Base-by-base conservation (phyloP, 345 rosid genomes). In the Pistacia atlantica region DNA sequence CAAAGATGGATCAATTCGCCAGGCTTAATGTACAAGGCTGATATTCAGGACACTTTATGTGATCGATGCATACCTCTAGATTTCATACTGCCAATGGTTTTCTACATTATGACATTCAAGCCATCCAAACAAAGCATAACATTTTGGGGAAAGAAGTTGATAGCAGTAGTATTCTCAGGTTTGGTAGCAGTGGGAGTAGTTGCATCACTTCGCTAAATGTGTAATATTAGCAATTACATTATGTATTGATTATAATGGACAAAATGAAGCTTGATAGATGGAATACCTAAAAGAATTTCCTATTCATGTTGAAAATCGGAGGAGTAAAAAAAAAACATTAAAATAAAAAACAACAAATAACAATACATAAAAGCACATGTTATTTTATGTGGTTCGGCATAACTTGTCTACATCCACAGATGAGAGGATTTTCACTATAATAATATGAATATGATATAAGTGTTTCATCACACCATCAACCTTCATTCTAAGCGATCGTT, bases 61-160 rank as follows among this genome's bases (percentile, higher is more conserved):
- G 25, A 55, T 64, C 11, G 85, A 8, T 79, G 49, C 71, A 75
- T 75, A 12, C 82, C 80, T 1, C 25, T 79, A 28, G 82, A 82
- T 11, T 75, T 82, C 59, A 18, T 81, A 14, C 55, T 73, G 25
- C 84, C 84, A 3, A 33, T 69, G 80, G 61, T 77, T 1, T 73
- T 81, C 67, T 73, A 77, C 63, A 81, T 73, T 64, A 57, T 81
- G 5, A 77, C 78, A 31, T 73, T 81, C 62, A 81, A 51, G 75
- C 80, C 80, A 3, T 20, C 84, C 68, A 77, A 63, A n/a, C 22
- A 37, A 28, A 16, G 78, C n/a, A 17, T 68, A 28, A 17, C 62
- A 0, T 77, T 77, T 18, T 73, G 68, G 75, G 74, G 5, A 5
- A 77, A 77, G 68, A 55, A 72, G 13, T 8, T 65, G 66, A 62